Conservation (phyloP, 176 grass and related monocot genomes). For the Bolboschoenus planiculmis region DNA sequence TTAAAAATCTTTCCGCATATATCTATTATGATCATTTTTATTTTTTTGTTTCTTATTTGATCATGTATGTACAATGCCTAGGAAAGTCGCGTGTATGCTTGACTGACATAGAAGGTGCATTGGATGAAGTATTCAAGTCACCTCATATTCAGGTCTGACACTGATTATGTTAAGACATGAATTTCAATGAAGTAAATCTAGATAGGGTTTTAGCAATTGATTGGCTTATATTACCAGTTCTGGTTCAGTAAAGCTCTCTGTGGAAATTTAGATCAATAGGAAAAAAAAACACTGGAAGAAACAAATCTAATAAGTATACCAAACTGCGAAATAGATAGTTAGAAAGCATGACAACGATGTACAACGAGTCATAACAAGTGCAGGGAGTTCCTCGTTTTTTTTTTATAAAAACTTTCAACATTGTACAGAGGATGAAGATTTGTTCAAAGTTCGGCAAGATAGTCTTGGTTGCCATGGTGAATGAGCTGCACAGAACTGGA, state of each 20-base stretch:
- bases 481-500: slow-evolving; percentile 82
- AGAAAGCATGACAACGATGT: not conserved
- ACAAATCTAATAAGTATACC: not conserved
- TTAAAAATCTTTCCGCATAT: slow-evolving; percentile 5
- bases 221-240: not conserved
- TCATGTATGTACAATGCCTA: slow-evolving; percentile 28
- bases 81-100: slow-evolving; percentile 64
- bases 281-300: not conserved
- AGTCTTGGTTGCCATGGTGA: slow-evolving; percentile 87
- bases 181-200: not conserved
- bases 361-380: not conserved
- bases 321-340: slow-evolving; percentile 6
- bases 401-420: not conserved
- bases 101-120: slow-evolving; percentile 76
- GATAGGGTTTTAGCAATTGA: not conserved
- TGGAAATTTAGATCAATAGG: not conserved
- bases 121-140: slow-evolving; percentile 95
- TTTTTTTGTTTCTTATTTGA: slow-evolving; percentile 17
- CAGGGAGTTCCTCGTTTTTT: not conserved
- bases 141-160: slow-evolving; percentile 91
- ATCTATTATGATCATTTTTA: slow-evolving; percentile 9
- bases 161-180: slow-evolving; percentile 1
- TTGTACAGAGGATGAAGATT: slow-evolving; percentile 77
- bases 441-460: slow-evolving; percentile 81
- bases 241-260: not conserved